Conservation (phyloP, 2,329 filamentous ascomycete genomes). For the Camillea tinctor region DNA sequence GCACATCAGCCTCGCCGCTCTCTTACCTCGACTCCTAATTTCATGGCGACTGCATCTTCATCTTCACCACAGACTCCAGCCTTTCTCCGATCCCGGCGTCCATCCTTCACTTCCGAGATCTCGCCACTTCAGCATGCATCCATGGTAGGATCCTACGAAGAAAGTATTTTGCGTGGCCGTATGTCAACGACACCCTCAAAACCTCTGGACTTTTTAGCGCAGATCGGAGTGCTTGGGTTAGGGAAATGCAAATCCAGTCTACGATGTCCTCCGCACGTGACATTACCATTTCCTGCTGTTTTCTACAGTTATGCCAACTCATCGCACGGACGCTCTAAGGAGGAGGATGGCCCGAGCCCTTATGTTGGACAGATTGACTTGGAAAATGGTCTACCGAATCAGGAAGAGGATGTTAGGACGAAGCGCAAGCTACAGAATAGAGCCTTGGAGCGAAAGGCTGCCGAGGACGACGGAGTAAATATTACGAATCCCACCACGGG, state of each 20-base stretch:
- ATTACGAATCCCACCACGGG: conserved; percentile 17
- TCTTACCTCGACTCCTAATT: conserved; percentile 58
- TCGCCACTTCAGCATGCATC: conserved; percentile 85
- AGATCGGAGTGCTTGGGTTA: conserved; percentile 89
- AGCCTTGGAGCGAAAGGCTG: conserved; percentile 36
- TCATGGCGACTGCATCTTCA: conserved; percentile 39
- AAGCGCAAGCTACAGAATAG: conserved; percentile 50
- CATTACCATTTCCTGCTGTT: conserved; percentile 86
- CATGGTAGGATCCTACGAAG: conserved; percentile 97
- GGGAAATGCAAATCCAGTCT: conserved; percentile 85
- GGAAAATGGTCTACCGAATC: conserved; percentile 69
- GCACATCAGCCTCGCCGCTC: conserved; percentile 78
- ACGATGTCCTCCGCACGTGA: conserved; percentile 85
- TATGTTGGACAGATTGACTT: conserved; percentile 94
- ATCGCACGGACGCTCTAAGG: conserved; percentile 59
- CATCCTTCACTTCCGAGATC: conserved; percentile 70
- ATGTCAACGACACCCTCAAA: conserved; percentile 97
- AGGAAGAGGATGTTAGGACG: conserved; percentile 46
- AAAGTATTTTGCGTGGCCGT: conserved; percentile 88
- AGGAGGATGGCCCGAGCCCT: conserved; percentile 85
- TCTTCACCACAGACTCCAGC: conserved; percentile 51
- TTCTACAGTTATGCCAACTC: conserved; percentile 89
- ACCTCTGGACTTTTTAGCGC: conserved; percentile 87
- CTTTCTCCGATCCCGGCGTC: conserved; percentile 56
- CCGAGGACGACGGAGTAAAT: conserved; percentile 29